These are phyloP conservation scores for Bipolaris oryzae DNA, from an alignment of 2,329 filamentous ascomycete species.

Conservation along the genomic window DNA sequence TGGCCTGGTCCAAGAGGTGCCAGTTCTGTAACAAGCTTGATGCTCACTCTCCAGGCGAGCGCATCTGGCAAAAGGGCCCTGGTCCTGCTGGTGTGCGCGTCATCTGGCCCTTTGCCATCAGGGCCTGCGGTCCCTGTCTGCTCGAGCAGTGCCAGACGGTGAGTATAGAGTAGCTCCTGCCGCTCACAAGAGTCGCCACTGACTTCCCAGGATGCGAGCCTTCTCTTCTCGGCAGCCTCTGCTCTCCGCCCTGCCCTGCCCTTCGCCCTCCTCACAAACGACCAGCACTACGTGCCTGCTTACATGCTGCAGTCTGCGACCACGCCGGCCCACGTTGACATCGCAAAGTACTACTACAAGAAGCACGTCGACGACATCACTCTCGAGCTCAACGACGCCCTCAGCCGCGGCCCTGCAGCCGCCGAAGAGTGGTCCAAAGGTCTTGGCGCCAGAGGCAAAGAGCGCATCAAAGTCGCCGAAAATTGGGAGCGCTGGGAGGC, in stretches of 20 bases:
- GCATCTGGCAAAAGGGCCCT: conserved; percentile 66
- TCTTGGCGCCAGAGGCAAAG: conserved; percentile 66
- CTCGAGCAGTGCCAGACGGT: conserved; percentile 68
- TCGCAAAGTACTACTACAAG: conserved; percentile 71
- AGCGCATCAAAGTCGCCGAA: conserved; percentile 64
- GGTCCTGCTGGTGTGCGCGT: conserved; percentile 65
- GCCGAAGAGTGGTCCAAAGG: conserved; percentile 82
- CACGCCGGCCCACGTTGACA: conserved; percentile 55
- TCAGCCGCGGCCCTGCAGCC: conserved; percentile 69
- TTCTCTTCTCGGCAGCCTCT: conserved; percentile 68
- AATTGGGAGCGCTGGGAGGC: conserved; percentile 79
- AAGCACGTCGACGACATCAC: conserved; percentile 67
- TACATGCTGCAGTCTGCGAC: conserved; percentile 60
- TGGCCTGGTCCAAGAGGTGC: conserved; percentile 68
- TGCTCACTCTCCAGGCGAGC: conserved; percentile 34
- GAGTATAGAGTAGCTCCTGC: conserved; percentile 33
- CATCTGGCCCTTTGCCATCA: conserved; percentile 74
- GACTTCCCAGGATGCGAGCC: conserved; percentile 67
- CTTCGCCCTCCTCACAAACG: conserved; percentile 68
- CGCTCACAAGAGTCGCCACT: conserved; percentile 22
- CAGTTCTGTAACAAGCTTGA: conserved; percentile 67
- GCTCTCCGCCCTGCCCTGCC: conserved; percentile 71
- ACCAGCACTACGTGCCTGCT: conserved; percentile 65
- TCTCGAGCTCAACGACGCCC: conserved; percentile 67
- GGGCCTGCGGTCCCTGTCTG: conserved; percentile 71